Evolutionary conservation across 768 basidiomycete species (phyloP).

Genomic region (Boletales sp.): DNA sequence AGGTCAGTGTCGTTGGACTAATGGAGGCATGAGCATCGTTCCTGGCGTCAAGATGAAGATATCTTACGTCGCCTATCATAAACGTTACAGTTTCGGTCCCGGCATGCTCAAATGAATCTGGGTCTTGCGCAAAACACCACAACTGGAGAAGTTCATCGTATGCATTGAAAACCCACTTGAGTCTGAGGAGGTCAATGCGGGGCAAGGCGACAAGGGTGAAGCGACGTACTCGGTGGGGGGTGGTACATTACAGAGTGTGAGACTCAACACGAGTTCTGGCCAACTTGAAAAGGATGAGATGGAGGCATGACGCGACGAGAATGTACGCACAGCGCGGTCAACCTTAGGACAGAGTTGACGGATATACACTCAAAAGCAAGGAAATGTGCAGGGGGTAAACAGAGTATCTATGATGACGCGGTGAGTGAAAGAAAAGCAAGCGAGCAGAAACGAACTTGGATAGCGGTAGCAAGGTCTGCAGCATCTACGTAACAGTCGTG

Average conservation of each 20-base stretch:
- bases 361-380: slow-evolving; percentile 64
- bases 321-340: slow-evolving; percentile 57
- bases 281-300: slow-evolving; percentile 43
- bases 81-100: slow-evolving; percentile 56
- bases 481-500: slow-evolving; percentile 79
- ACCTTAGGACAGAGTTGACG: slow-evolving; percentile 55
- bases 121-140: slow-evolving; percentile 63
- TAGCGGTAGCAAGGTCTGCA: slow-evolving; percentile 67
- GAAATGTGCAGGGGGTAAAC: slow-evolving; percentile 66
- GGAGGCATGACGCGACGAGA: neutral
- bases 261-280: slow-evolving; percentile 65
- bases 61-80: slow-evolving; percentile 55
- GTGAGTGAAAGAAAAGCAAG: neutral
- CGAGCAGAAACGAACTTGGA: slow-evolving; percentile 44
- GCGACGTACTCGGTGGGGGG: slow-evolving; percentile 59
- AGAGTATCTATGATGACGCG: slow-evolving; percentile 42
- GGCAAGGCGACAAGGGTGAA: neutral
- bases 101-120: slow-evolving; percentile 65
- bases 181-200: slow-evolving; percentile 33
- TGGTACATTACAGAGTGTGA: slow-evolving; percentile 67
- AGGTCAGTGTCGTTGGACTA: slow-evolving; percentile 44
- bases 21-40: slow-evolving; percentile 2
- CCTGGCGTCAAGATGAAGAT: neutral
- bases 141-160: slow-evolving; percentile 59
- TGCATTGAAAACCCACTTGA: slow-evolving; percentile 56